Evolutionary conservation across 768 basidiomycete species (phyloP).

Genomic region (Boletus pseudo-olivaceus): DNA sequence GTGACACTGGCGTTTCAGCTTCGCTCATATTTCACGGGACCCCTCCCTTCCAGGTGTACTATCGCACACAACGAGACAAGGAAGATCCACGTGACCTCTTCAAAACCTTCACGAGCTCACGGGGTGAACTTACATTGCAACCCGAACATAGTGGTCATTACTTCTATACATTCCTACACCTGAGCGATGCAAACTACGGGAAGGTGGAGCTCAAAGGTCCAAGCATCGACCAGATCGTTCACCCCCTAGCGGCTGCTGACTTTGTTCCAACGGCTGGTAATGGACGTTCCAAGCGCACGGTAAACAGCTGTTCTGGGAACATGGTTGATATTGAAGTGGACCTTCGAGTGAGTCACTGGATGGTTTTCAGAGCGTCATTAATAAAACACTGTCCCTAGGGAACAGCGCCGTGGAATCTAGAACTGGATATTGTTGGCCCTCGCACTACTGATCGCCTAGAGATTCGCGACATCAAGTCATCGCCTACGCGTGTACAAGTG

Average conservation of each 20-base stretch:
- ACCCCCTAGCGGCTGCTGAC: slow-evolving; percentile 79
- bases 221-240: slow-evolving; percentile 83
- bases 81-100: slow-evolving; percentile 57
- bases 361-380: neutral
- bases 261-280: slow-evolving; percentile 46
- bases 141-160: slow-evolving; percentile 91
- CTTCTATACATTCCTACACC: slow-evolving; percentile 70
- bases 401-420: slow-evolving; percentile 85
- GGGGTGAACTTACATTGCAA: slow-evolving; percentile 79
- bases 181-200: slow-evolving; percentile 85
- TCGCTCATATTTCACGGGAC: slow-evolving; percentile 83
- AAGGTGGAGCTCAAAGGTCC: slow-evolving; percentile 70
- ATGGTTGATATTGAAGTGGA: slow-evolving; percentile 76
- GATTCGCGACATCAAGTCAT: slow-evolving; percentile 51
- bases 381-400: slow-evolving; percentile 48
- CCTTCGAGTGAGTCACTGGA: slow-evolving; percentile 53
- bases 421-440: slow-evolving; percentile 76
- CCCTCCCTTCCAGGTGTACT: slow-evolving; percentile 84
- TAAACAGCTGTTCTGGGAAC: slow-evolving; percentile 79
- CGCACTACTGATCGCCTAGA: slow-evolving; percentile 57
- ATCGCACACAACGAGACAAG: slow-evolving; percentile 67
- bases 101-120: slow-evolving; percentile 61
- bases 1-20: slow-evolving; percentile 88
- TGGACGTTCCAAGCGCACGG: slow-evolving; percentile 47
- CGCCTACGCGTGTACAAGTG: slow-evolving; percentile 55